These are phyloP conservation scores for Candida dajiaensis DNA, from an alignment of 805 yeast species.

Conservation along the genomic window DNA sequence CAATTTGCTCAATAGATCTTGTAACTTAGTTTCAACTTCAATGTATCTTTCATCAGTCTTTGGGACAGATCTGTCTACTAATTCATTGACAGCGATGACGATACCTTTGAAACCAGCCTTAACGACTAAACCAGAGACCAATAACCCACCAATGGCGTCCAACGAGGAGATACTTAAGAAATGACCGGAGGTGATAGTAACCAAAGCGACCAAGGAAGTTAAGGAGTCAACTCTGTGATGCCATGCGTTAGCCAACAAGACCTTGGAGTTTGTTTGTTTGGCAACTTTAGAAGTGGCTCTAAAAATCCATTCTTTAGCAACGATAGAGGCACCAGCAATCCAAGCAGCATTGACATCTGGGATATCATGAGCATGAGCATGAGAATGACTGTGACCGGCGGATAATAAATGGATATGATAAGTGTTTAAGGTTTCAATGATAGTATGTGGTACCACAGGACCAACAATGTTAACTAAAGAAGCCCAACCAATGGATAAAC, in stretches of 20 bases:
- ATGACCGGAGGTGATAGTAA: constrained; percentile 82
- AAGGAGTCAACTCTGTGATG: constrained; percentile 94
- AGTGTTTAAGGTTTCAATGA: constrained; percentile 47
- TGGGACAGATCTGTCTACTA: constrained; percentile 67
- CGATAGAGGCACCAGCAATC: constrained; percentile 87
- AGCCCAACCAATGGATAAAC: constrained; percentile 85
- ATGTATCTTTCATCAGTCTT: constrained; percentile 43
- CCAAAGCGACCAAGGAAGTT: constrained; percentile 85
- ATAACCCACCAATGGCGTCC: constrained; percentile 87
- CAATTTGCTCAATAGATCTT: constrained; percentile 27
- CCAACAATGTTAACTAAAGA: constrained; percentile 65
- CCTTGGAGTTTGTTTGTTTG: constrained; percentile 71
- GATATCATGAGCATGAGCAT: constrained; percentile 30
- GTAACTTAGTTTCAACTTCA: constrained; percentile 34
- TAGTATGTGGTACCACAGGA: constrained; percentile 56
- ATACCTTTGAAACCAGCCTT: constrained; percentile 81
- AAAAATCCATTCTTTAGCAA: constrained; percentile 82
- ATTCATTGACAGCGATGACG: constrained; percentile 61
- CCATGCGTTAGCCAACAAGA: constrained; percentile 96
- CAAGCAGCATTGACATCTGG: constrained; percentile 90
- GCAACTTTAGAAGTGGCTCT: constrained; percentile 82
- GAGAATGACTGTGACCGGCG: constrained; percentile 31
- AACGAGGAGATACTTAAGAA: constrained; percentile 74
- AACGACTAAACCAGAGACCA: constrained; percentile 77
- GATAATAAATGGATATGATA: constrained; percentile 41